Percentiles rank a stretch among this genome's conserved stretches.
Conservation (phyloP, 306 rosid genomes). For the Boehmeria nivea region DNA sequence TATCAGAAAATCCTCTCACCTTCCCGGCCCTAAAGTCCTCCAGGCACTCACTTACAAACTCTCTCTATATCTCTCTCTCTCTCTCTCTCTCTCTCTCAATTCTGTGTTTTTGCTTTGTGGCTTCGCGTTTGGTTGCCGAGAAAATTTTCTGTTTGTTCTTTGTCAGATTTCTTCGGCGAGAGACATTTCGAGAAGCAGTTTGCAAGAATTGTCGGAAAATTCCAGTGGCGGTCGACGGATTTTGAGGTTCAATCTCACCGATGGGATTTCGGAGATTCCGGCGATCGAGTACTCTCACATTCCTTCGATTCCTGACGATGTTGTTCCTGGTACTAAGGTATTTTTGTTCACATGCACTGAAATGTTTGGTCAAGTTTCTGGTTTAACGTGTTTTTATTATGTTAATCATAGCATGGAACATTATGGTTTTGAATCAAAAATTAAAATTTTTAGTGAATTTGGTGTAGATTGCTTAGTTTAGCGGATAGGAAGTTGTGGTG, state of each 20-base stretch:
- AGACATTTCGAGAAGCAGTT: conserved; percentile 54
- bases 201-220: conserved; percentile 40
- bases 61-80: neutral
- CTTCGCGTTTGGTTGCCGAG: conserved; percentile 22
- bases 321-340: conserved; percentile 93
- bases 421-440: no score
- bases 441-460: no score
- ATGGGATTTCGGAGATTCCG: conserved; percentile 73
- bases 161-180: conserved; percentile 66
- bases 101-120: neutral
- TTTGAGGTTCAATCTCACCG: conserved; percentile 59
- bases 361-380: no score
- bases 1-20: conserved; percentile 46
- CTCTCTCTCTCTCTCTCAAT: neutral
- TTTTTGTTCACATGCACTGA: neutral
- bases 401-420: no score
- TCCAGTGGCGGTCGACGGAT: conserved; percentile 49
- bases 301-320: conserved; percentile 46
- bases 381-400: no score
- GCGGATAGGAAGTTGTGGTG: no score
- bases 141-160: conserved; percentile 12
- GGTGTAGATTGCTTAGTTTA: no score
- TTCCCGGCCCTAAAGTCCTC: conserved; percentile 70
- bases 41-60: conserved; percentile 40
- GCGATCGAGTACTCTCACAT: conserved; percentile 64